phyloP scores from a whole-genome alignment of 2,329 filamentous ascomycete species.

The Stagonosporopsis tanaceti region DNA sequence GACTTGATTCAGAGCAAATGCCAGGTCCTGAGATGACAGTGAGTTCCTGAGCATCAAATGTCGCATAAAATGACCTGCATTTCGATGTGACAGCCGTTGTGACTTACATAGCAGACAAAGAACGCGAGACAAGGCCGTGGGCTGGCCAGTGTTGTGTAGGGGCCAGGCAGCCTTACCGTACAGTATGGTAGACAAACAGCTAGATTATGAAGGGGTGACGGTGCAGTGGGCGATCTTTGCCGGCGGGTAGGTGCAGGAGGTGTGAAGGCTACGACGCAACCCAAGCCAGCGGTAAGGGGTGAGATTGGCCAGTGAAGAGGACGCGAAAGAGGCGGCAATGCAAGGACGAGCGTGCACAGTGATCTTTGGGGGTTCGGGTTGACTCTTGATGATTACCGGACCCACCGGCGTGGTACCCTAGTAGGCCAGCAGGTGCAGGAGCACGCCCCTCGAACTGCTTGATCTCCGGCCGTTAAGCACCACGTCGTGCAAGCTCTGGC shows the following conservation, averaged over 20 bases:
- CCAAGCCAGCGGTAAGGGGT: conserved; percentile 36
- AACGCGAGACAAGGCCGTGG: conserved; percentile 40
- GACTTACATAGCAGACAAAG: conserved; percentile 51
- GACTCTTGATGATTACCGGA: conserved; percentile 45
- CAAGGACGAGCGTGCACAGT: conserved; percentile 41
- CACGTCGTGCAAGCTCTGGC: conserved; percentile 46
- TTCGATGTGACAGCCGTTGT: conserved; percentile 39
- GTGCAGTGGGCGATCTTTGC: conserved; percentile 37
- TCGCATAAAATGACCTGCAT: conserved; percentile 44
- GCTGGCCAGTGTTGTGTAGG: conserved; percentile 34
- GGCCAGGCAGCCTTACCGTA: conserved; percentile 40
- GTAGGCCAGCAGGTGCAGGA: conserved; percentile 37
- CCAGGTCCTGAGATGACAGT: conserved; percentile 47
- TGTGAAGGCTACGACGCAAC: conserved; percentile 29
- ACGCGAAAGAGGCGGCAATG: conserved; percentile 36
- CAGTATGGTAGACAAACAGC: conserved; percentile 32
- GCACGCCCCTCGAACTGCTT: conserved; percentile 40
- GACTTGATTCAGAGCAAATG: conserved; percentile 47
- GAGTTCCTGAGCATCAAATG: conserved; percentile 42
- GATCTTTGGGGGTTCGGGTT: conserved; percentile 37
- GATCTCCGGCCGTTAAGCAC: conserved; percentile 43
- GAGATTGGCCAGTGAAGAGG: conserved; percentile 35
- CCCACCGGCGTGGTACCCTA: conserved; percentile 46
- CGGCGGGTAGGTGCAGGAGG: conserved; percentile 28
- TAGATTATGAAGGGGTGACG: conserved; percentile 40